Evolutionary conservation across 352 stramenopile genomes (phyloP), one percentile per base, ranked within the genome.

Genomic region (Pythium angustatum): DNA sequence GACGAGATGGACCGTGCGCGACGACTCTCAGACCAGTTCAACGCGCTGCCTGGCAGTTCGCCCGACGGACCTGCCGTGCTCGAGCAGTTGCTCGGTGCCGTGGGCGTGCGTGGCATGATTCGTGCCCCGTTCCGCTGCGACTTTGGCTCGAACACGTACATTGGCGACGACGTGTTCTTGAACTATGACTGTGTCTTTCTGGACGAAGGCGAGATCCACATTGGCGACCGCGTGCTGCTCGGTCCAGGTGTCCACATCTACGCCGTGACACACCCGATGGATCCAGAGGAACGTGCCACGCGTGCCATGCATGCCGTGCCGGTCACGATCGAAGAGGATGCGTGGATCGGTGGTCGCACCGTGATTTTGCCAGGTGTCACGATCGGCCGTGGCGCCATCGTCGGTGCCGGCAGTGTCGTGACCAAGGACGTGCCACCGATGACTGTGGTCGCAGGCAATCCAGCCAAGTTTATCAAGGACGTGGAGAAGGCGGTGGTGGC

Each of bases 171-270:
- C 59, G 87, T 94, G 36, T 96, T 84, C 74, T 87, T 94, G 73
- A 96, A 96, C 73, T 94, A 91, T 71, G 87, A 90, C 68, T 96
- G 87, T 60, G 81, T 88, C 24, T 64, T 97, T 24, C 76, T 97
- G 11, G 90, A 97, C 67, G 81, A 81, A 53, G 90, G 82, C 40
- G 65, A 76, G 53, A 88, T 96, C 62, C 83, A 55, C 38, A 91
- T 97, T 58, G 90, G 90, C 12, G 69, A 81, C 21, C 80, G 83
- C 45, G 85, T 79, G 27, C 58, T 94, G 59, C 69, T 96, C 10
- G 90, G 65, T 1, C 88, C 86, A 0, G 78, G 81, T 49, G 86
- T 96, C 31, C 76, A 91, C 54, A 64, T 97, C 38, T 93, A 87
- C 65, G 86, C 86, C 12, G 87, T 88, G 0, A 91, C 67, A 3